Evolutionary conservation across 2,329 filamentous ascomycete genomes (phyloP).

Genomic region (Verticillium klebahnii): DNA sequence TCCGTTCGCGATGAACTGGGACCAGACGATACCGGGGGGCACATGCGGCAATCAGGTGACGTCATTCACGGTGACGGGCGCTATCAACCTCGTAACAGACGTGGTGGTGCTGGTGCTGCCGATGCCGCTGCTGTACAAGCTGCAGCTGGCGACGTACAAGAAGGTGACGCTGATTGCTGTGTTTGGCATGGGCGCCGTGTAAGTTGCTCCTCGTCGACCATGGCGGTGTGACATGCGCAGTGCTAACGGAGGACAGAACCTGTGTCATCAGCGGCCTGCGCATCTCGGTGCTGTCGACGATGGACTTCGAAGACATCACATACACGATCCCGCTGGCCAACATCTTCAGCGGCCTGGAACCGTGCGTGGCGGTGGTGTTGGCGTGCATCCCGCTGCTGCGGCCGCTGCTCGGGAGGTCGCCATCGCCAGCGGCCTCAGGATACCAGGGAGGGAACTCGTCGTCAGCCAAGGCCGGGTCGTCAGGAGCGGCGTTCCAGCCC

Average conservation of each 20-base stretch:
- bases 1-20: slow-evolving; percentile 30
- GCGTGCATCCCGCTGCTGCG: slow-evolving; percentile 35
- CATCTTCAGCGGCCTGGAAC: slow-evolving; percentile 32
- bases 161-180: slow-evolving; percentile 22
- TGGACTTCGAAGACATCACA: slow-evolving; percentile 27
- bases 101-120: slow-evolving; percentile 23
- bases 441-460: neutral
- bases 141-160: slow-evolving; percentile 23
- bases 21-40: slow-evolving; percentile 22
- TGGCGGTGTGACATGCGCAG: neutral
- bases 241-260: slow-evolving; percentile 16
- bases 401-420: slow-evolving; percentile 26
- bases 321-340: slow-evolving; percentile 25
- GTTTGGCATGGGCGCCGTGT: slow-evolving; percentile 26
- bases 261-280: slow-evolving; percentile 29
- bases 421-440: neutral
- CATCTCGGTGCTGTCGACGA: slow-evolving; percentile 24
- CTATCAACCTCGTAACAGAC: slow-evolving; percentile 25
- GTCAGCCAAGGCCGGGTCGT: neutral
- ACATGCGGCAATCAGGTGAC: slow-evolving; percentile 25
- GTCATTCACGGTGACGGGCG: slow-evolving; percentile 22
- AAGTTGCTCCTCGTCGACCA: slow-evolving; percentile 4
- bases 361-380: slow-evolving; percentile 30
- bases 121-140: slow-evolving; percentile 22
- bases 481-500: neutral